phyloP scores from a whole-genome alignment of 2,329 filamentous ascomycete genomes.

The Talaromyces sp. region DNA sequence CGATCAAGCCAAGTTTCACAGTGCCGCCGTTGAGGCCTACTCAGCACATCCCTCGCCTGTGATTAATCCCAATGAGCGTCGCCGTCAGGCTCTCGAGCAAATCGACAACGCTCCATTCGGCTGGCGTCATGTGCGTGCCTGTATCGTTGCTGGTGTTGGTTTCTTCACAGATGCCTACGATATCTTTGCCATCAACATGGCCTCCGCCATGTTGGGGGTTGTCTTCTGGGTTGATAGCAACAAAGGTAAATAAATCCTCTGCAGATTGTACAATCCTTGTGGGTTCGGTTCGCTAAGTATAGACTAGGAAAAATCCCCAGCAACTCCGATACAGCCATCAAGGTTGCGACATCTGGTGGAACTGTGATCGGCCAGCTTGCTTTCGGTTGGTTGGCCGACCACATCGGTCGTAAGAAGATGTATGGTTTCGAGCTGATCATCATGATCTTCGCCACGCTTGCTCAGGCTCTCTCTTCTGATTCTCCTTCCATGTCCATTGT shows the following conservation, averaged over 20 bases:
- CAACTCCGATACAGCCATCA: constrained; percentile 12
- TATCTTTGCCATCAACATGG: constrained; percentile 71
- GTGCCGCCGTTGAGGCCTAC: not conserved
- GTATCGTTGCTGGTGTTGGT: constrained; percentile 73
- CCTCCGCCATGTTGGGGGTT: constrained; percentile 71
- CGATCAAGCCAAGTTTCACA: too few species aligned
- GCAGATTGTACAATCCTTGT: not conserved
- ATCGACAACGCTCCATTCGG: constrained; percentile 77
- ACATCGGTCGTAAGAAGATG: constrained; percentile 39
- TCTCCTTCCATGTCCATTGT: constrained; percentile 36
- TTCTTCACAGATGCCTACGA: constrained; percentile 88
- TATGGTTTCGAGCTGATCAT: constrained; percentile 42
- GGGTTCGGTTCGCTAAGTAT: not conserved
- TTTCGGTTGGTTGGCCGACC: constrained; percentile 32
- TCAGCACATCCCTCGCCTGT: constrained; percentile 4
- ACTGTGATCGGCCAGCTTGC: constrained; percentile 24
- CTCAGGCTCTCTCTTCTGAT: constrained; percentile 33
- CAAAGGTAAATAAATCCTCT: constrained; percentile 34
- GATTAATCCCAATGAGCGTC: constrained; percentile 69
- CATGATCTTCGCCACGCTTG: constrained; percentile 37
- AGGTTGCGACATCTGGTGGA: constrained; percentile 19
- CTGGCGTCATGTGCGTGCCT: constrained; percentile 76
- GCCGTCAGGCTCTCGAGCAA: constrained; percentile 71
- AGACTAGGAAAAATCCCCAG: constrained; percentile 6
- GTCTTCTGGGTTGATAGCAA: constrained; percentile 60